These are phyloP conservation scores for Cladosporium sp. DNA, from an alignment of 2,329 filamentous ascomycete species.

Conservation along the genomic window DNA sequence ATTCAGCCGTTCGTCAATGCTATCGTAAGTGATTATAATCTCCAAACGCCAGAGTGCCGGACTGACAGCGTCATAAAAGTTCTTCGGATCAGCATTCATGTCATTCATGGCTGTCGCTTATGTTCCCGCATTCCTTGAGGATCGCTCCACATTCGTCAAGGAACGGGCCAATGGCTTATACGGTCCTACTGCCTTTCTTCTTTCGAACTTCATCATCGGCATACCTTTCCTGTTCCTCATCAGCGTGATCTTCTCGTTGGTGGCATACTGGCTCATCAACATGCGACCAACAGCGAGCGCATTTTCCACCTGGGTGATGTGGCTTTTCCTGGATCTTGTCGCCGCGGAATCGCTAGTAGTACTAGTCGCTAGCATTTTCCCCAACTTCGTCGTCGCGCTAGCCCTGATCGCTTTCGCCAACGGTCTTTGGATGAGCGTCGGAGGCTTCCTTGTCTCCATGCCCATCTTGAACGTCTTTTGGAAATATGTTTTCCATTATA, in stretches of 20 bases:
- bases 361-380: slow-evolving; percentile 65
- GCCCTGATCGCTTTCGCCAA: slow-evolving; percentile 79
- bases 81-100: slow-evolving; percentile 47
- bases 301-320: slow-evolving; percentile 76
- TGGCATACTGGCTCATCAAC: slow-evolving; percentile 75
- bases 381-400: slow-evolving; percentile 72
- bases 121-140: slow-evolving; percentile 75
- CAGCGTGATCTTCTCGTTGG: slow-evolving; percentile 65
- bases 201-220: slow-evolving; percentile 77
- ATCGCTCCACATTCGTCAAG: slow-evolving; percentile 65
- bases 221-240: slow-evolving; percentile 76
- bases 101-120: slow-evolving; percentile 63
- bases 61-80: slow-evolving; percentile 19
- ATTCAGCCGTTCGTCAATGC: slow-evolving; percentile 78
- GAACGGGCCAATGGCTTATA: slow-evolving; percentile 77
- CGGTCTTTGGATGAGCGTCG: slow-evolving; percentile 80
- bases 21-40: slow-evolving; percentile 39
- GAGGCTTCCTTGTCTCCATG: slow-evolving; percentile 72
- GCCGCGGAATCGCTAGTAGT: slow-evolving; percentile 80
- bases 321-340: slow-evolving; percentile 78
- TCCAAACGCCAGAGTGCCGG: neutral
- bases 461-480: slow-evolving; percentile 73
- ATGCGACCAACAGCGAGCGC: slow-evolving; percentile 61
- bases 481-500: slow-evolving; percentile 80
- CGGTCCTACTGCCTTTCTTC: slow-evolving; percentile 63